Evolutionary conservation across 2,329 filamentous ascomycete species (phyloP).

Genomic region (Aspergillus japonicus): DNA sequence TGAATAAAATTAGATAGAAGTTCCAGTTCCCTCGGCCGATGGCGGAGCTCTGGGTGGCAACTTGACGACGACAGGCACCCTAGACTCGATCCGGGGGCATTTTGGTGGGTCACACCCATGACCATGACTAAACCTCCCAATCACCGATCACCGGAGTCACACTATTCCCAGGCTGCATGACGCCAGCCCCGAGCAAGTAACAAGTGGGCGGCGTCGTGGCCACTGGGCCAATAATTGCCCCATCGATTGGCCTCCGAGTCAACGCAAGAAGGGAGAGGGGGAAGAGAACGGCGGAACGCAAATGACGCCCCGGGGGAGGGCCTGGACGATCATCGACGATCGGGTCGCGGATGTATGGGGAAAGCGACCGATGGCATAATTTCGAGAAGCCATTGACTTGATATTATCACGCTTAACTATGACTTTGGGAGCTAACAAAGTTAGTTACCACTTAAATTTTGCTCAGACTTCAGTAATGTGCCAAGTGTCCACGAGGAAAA

Average conservation of each 20-base stretch:
- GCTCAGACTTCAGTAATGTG: too few relatives aligned
- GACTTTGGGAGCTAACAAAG: too few relatives aligned
- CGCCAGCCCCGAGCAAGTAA: constrained; percentile 29
- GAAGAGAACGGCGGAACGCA: not conserved
- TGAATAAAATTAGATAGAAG: not conserved
- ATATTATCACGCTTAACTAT: not conserved
- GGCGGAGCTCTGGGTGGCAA: constrained; percentile 28
- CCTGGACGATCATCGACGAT: constrained; percentile 11
- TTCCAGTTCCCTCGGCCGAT: constrained; percentile 14
- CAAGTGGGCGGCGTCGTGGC: constrained; percentile 25
- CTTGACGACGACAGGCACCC: constrained; percentile 8
- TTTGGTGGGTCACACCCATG: constrained; percentile 7
- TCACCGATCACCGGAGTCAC: constrained; percentile 17
- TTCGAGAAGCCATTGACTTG: not conserved
- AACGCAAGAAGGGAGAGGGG: not conserved
- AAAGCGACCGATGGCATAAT: not conserved
- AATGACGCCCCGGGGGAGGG: constrained; percentile 5
- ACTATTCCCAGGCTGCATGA: constrained; percentile 37
- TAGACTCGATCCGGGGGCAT: constrained; percentile 25
- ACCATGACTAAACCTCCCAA: constrained; percentile 16
- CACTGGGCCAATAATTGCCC: constrained; percentile 21
- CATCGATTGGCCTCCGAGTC: constrained; percentile 10
- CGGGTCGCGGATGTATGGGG: constrained; percentile 4
- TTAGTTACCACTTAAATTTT: too few relatives aligned
- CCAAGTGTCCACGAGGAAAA: too few relatives aligned